Evolutionary conservation across 148 eudicot genomes (phyloP).

Genomic region (Nyssa sinensis): DNA sequence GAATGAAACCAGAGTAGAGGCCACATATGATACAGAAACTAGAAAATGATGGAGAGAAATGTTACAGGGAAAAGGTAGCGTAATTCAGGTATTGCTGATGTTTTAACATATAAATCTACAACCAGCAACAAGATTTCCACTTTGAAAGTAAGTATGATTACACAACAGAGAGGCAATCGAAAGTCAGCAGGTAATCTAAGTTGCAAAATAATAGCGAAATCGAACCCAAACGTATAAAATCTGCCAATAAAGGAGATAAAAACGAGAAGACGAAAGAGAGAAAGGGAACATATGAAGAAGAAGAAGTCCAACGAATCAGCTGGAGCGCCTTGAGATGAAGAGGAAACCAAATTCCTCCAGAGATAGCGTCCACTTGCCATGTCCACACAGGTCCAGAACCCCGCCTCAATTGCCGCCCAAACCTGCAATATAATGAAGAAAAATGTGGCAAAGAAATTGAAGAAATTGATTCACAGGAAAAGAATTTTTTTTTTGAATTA

Average conservation of each 20-base stretch:
- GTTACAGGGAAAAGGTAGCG: neutral
- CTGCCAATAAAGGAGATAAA: neutral
- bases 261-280: neutral
- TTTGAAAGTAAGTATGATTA: neutral
- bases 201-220: neutral
- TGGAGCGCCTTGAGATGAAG: slow-evolving; percentile 17
- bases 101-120: neutral
- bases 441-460: neutral
- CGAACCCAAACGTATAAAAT: neutral
- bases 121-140: neutral
- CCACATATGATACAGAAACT: neutral
- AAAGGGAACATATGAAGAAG: no score
- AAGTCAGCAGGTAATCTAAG: neutral
- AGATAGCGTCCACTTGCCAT: slow-evolving; percentile 76
- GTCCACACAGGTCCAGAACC: slow-evolving; percentile 62
- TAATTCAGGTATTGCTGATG: neutral
- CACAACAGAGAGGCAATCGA: neutral
- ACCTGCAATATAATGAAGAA: slow-evolving; percentile 17
- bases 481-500: no score
- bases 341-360: slow-evolving; percentile 55
- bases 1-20: no score
- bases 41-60: neutral
- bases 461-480: neutral
- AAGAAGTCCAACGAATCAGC: slow-evolving; percentile 2
- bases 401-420: slow-evolving; percentile 27